Evolutionary conservation across 2,329 filamentous ascomycete species (phyloP).

Genomic region (Aspergillus sp.): DNA sequence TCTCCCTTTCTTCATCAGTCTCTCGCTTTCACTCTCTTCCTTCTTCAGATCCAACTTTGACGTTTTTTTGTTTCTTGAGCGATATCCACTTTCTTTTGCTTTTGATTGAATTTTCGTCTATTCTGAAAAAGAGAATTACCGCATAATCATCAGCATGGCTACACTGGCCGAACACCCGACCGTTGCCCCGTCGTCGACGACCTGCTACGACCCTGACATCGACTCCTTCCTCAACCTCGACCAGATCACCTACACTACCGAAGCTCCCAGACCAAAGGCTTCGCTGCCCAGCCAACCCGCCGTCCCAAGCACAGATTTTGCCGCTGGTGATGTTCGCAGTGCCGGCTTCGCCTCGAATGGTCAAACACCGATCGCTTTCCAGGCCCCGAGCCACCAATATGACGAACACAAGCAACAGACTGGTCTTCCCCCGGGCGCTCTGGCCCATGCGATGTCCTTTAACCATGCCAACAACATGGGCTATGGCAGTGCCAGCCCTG

Average conservation of each 20-base stretch:
- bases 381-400: constrained; percentile 88
- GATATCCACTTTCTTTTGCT: too few relatives aligned
- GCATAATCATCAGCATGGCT: constrained; percentile 18
- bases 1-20: too few relatives aligned
- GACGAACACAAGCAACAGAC: constrained; percentile 94
- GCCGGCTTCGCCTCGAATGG: constrained; percentile 29
- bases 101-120: too few relatives aligned
- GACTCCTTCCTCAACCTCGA: constrained; percentile 44
- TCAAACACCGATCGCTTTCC: constrained; percentile 53
- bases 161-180: constrained; percentile 29
- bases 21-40: background rate
- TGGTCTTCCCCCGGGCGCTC: constrained; percentile 76
- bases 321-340: constrained; percentile 23
- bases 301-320: constrained; percentile 30
- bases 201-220: constrained; percentile 38
- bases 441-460: constrained; percentile 71
- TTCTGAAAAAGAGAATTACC: too few relatives aligned
- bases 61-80: too few relatives aligned
- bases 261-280: constrained; percentile 30
- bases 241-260: constrained; percentile 34
- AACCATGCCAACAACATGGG: constrained; percentile 51
- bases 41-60: background rate
- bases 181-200: constrained; percentile 20
- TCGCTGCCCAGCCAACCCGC: constrained; percentile 31
- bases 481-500: constrained; percentile 29